Percentiles rank a stretch among this genome's conserved stretches.
Conservation (phyloP, 176 grass and related monocot species). For the Zoysia japonica region DNA sequence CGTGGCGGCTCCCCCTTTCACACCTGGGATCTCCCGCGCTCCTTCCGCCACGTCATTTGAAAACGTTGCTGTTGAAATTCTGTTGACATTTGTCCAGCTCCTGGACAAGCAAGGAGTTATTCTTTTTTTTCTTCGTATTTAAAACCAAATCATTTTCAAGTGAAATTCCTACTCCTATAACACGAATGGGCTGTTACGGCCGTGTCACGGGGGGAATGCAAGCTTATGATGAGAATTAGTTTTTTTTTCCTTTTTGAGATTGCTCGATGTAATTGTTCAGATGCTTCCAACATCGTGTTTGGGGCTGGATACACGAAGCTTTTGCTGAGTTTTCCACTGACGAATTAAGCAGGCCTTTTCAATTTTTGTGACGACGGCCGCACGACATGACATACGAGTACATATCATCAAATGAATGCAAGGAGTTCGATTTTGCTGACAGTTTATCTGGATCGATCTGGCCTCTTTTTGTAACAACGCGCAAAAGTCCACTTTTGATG, state of each 20-base stretch:
- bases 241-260: not conserved
- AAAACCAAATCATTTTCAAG: too few relatives aligned
- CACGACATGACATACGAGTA: not conserved
- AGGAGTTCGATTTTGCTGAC: constrained; percentile 19
- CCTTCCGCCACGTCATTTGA: constrained; percentile 14
- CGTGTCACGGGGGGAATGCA: not conserved
- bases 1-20: constrained; percentile 18
- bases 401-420: not conserved
- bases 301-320: not conserved
- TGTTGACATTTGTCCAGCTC: not conserved
- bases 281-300: not conserved
- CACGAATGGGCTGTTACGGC: too few relatives aligned
- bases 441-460: not conserved
- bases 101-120: too few relatives aligned
- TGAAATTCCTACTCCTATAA: too few relatives aligned
- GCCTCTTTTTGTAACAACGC: not conserved
- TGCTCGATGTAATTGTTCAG: not conserved
- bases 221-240: not conserved
- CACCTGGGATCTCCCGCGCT: not conserved
- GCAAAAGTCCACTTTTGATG: constrained; percentile 26
- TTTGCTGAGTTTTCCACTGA: not conserved
- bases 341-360: not conserved
- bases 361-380: not conserved
- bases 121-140: too few relatives aligned
- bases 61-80: constrained; percentile 22